Evolutionary conservation across 371 early-diverging fungal species (phyloP).

Genomic region (Lichtheimia hyalospora): DNA sequence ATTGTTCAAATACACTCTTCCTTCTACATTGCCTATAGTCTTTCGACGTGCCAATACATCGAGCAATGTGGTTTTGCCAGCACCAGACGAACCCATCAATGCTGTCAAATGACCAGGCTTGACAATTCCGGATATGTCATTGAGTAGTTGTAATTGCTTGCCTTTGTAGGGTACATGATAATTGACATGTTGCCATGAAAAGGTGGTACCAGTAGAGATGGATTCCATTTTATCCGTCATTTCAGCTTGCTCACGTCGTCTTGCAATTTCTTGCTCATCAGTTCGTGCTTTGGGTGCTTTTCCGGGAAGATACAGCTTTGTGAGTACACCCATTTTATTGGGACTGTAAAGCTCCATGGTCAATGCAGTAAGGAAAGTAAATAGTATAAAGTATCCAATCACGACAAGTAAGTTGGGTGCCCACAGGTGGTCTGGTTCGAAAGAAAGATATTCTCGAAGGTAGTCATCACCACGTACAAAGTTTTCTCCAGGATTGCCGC

Average conservation of each 20-base stretch:
- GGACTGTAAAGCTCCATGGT: conserved; percentile 41
- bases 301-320: conserved; percentile 41
- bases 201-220: conserved; percentile 44
- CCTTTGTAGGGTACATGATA: conserved; percentile 61
- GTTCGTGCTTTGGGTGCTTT: conserved; percentile 18
- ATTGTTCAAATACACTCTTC: conserved; percentile 64
- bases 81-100: conserved; percentile 84
- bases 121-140: conserved; percentile 50
- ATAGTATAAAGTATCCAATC: conserved; percentile 39
- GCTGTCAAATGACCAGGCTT: conserved; percentile 74
- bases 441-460: conserved; percentile 22
- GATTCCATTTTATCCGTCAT: conserved; percentile 28
- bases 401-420: conserved; percentile 50
- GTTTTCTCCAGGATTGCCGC: conserved; percentile 44
- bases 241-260: conserved; percentile 23
- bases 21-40: conserved; percentile 73
- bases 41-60: conserved; percentile 82
- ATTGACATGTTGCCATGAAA: conserved; percentile 56
- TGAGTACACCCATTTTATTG: conserved; percentile 41
- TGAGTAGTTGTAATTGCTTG: conserved; percentile 48
- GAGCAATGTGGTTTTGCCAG: conserved; percentile 87
- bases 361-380: conserved; percentile 30
- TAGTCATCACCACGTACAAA: conserved; percentile 56
- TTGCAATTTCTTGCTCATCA: conserved; percentile 20
- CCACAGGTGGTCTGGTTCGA: conserved; percentile 40